Conservation (phyloP, 2,329 filamentous ascomycete species). For the Tetracladium maxilliforme region DNA sequence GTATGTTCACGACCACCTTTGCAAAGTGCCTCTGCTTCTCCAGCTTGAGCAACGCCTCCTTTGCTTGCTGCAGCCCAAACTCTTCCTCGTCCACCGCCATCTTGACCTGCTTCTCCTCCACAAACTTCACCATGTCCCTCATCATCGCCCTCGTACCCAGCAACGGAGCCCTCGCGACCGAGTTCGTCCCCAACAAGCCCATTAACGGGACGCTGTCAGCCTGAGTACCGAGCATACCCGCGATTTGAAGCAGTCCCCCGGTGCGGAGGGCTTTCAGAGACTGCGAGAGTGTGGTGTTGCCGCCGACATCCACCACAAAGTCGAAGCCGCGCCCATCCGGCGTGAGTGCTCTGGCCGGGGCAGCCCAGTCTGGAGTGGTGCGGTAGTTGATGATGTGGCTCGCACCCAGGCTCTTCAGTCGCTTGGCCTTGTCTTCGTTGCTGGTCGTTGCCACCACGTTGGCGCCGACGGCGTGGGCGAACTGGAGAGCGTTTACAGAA, state of each 20-base stretch:
- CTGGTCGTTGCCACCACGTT: constrained; percentile 44
- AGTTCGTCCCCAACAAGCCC: too few species aligned
- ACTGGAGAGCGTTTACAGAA: constrained; percentile 19
- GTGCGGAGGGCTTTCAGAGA: constrained; percentile 31
- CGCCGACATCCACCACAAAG: constrained; percentile 52
- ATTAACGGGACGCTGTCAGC: too few species aligned
- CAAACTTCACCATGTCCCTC: too few species aligned
- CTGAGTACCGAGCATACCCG: constrained; percentile 17
- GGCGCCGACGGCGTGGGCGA: constrained; percentile 32
- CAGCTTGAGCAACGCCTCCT: too few species aligned
- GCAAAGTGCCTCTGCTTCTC: too few species aligned
- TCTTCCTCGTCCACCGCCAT: too few species aligned
- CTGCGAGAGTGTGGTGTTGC: constrained; percentile 42
- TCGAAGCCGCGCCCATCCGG: constrained; percentile 36
- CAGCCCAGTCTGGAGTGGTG: constrained; percentile 41
- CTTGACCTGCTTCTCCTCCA: too few species aligned
- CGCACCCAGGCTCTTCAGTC: constrained; percentile 39
- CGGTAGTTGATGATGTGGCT: constrained; percentile 47
- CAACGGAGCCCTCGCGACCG: too few species aligned
- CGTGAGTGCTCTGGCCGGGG: constrained; percentile 32
- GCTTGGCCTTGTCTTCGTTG: constrained; percentile 34
- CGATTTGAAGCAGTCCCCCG: constrained; percentile 17
- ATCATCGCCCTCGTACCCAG: too few species aligned
- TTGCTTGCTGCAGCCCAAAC: too few species aligned
- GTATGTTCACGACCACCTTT: too few species aligned